Evolutionary conservation across 78 protist genomes (phyloP), one percentile per base, ranked within the genome.

Genomic region (Dictyostelium purpureum): DNA sequence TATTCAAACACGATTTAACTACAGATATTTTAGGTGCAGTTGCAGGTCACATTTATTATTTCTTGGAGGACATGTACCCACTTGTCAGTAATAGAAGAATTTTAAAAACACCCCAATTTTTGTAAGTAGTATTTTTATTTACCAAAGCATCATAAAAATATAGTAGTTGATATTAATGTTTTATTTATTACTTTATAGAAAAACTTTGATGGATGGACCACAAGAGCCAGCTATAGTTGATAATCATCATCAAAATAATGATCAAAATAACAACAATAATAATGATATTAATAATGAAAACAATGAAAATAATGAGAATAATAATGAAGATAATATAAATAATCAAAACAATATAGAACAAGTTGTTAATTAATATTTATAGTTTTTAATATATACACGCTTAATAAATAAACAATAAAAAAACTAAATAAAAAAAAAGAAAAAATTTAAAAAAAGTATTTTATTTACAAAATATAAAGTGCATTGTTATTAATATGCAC

Each of bases 1-100:
- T 79, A 37, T 73, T 92, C 37, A 18, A 59, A 43, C 95, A 81
- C 10, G 54, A 61, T 61, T 40, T 77, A 18, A 70, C 65, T 24
- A 47, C n/a, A 77, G 95, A 92, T 61, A 38, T 80, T 11, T 57
- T 92, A 85, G 95, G 95, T 59, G 87, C 87, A 0, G 66, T 67
- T 31, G 95, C 71, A 2, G 95, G 95, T 31, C 95, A 92, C 33
- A 24, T 42, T 33, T 92, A 92, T 45, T 92, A 82, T 63, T 81
- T 67, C 38, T 52, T 92, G 16, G 90, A 78, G 42, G 95, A 92
- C 54, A 74, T 75, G 16, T 92, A 92, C 67, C 95, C 95, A 18
- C 35, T 18, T 12, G 66, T 69, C n/a, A 38, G 73, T 21, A 59
- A 67, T 49, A 45, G 95, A 26, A 74, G 95, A 54, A 4, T 92